Base-by-base conservation (phyloP, 768 basidiomycete species). In the Mycena latifolia region DNA sequence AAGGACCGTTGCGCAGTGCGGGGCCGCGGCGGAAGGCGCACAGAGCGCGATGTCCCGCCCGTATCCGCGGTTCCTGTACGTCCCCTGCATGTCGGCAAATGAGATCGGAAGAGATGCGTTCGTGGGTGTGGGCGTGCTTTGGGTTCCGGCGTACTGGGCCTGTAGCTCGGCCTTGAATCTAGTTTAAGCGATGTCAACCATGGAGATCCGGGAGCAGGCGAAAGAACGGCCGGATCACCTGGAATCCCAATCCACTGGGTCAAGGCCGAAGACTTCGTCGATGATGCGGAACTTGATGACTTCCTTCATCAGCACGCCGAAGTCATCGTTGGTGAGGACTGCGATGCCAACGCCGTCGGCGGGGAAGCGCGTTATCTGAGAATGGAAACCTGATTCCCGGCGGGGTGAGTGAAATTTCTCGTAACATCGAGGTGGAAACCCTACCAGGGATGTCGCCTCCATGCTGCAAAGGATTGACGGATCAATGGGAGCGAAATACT, bases 321-420 rank as follows among this genome's bases (percentile, higher is more conserved):
- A 43, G 12, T 61, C 51, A 27, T 61, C 60, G 50, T 61, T 61
- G 8, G 60, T 53, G 41, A 61, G 29, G 14, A 61, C 51, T 4
- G 60, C 60, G 20, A 61, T 31, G 22, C 60, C 60, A 11, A 61
- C 11, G 11, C 22, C 29, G 14, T 53, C 50, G 22, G n/a, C 18
- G 4, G 60, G 60, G 41, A 61, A 53, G 41, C 60, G 51, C 17
- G 51, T 52, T 7, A 61, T 35, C n/a, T 22, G 27, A 14, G 17
- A 25, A 35, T 41, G 28, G 28, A 24, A 61, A 7, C 59, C 59
- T 60, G 14, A n/a, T 8, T 14, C 2, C 1, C 27, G n/a, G n/a
- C n/a, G n/a, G n/a, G n/a, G 14, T 48, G 24, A 47, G 31, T 22
- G 3, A 15, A 11, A 29, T 11, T 28, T 1, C 8, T 9, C 6